A percentile compares a stretch with the other conserved stretches of the same genome.
Evolutionary conservation across 1,284 basidiomycete genomes (phyloP).

Genomic region (Austropuccinia psidii): DNA sequence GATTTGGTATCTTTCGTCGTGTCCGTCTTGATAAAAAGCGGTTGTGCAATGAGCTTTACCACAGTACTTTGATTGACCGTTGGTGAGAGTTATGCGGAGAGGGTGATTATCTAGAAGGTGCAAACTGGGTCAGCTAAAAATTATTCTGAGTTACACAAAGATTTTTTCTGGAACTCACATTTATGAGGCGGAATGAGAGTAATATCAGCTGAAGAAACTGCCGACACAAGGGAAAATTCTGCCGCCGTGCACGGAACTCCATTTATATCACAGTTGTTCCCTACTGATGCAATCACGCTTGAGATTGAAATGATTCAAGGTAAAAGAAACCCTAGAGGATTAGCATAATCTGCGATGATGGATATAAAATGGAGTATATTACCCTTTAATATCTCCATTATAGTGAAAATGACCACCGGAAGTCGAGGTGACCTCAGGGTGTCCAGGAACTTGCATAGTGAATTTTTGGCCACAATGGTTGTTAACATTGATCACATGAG

Average conservation of each 20-base stretch:
- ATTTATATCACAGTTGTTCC: slow-evolving; percentile 23
- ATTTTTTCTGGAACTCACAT: neutral
- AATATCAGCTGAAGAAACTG: slow-evolving; percentile 20
- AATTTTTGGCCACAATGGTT: slow-evolving; percentile 13
- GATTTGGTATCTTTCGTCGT: slow-evolving; percentile 12
- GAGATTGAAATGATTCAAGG: neutral
- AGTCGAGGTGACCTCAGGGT: neutral
- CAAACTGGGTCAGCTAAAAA: neutral
- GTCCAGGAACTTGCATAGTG: slow-evolving; percentile 27
- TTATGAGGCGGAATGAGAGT: slow-evolving; percentile 24
- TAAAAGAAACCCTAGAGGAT: neutral
- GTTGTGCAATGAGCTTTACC: neutral
- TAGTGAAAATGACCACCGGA: slow-evolving; percentile 4
- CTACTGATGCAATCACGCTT: slow-evolving; percentile 10
- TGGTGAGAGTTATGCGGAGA: neutral
- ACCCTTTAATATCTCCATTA: slow-evolving; percentile 24
- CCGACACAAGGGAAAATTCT: slow-evolving; percentile 12
- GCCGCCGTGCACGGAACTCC: slow-evolving; percentile 7
- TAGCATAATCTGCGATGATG: neutral
- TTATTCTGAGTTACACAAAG: neutral
- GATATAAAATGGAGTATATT: neutral
- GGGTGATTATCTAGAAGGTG: neutral
- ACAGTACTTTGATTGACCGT: slow-evolving; percentile 3
- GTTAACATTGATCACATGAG: neutral
- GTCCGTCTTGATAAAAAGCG: neutral